Percentiles rank a stretch among this genome's conserved stretches.
Evolutionary conservation across 1,284 basidiomycete genomes (phyloP).

Genomic region (Takashimella tepidaria): DNA sequence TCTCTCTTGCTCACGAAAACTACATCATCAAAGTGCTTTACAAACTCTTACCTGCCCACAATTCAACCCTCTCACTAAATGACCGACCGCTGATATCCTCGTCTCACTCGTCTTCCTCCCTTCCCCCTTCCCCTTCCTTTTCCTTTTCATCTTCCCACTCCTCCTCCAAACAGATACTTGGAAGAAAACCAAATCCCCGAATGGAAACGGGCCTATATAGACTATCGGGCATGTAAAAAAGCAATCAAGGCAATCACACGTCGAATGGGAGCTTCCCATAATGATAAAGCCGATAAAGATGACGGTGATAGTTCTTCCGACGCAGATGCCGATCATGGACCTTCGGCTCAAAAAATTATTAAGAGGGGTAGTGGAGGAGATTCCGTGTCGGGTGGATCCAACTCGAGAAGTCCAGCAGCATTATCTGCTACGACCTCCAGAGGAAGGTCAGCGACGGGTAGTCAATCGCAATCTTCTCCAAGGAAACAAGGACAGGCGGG

Average conservation of each 20-base stretch:
- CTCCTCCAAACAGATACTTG: conserved; percentile 32
- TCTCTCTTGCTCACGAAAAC: no score
- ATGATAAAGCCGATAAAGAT: conserved; percentile 10
- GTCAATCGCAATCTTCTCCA: background rate
- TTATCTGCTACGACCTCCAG: background rate
- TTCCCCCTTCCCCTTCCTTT: background rate
- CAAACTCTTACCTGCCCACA: background rate
- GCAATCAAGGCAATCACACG: conserved; percentile 40
- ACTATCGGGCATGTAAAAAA: conserved; percentile 48
- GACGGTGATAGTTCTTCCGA: conserved; percentile 27
- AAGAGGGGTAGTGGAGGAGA: background rate
- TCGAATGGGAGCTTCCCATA: conserved; percentile 22
- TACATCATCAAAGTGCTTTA: no score
- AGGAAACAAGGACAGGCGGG: background rate
- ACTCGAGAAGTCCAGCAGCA: background rate
- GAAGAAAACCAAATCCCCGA: conserved; percentile 46
- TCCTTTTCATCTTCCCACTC: background rate
- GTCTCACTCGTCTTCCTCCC: background rate
- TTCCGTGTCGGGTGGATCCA: background rate
- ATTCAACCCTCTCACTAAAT: conserved; percentile 1
- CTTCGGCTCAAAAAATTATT: conserved; percentile 17
- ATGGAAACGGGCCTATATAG: conserved; percentile 49
- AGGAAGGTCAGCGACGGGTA: background rate
- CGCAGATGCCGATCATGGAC: conserved; percentile 41
- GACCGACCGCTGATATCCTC: background rate